Conservation (phyloP, 192 early-diverging fungal genomes). For the Backusella australiensis region DNA sequence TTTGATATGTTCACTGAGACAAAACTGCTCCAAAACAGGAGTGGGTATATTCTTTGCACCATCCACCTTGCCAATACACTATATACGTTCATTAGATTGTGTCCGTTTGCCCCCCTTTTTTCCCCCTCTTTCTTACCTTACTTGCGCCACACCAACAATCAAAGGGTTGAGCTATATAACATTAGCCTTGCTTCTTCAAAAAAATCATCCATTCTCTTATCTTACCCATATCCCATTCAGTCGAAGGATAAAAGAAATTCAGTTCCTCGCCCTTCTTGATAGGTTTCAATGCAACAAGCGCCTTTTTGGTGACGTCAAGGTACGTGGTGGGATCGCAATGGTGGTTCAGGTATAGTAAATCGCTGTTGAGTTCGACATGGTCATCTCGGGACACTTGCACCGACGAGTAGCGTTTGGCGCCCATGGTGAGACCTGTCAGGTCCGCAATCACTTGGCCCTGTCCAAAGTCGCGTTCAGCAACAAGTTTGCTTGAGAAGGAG, state of each 20-base stretch:
- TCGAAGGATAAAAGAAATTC: conserved; percentile 51
- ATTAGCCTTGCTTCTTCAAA: not conserved
- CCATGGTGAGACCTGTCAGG: conserved; percentile 47
- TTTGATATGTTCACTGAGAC: conserved; percentile 43
- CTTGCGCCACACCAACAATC: conserved; percentile 47
- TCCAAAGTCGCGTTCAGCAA: conserved; percentile 37
- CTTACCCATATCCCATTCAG: conserved; percentile 53
- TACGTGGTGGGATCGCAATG: conserved; percentile 45
- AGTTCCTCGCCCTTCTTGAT: conserved; percentile 44
- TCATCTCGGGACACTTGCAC: conserved; percentile 45
- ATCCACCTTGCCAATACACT: conserved; percentile 41
- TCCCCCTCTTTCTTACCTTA: conserved; percentile 12
- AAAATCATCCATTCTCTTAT: too few relatives aligned
- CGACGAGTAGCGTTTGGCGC: conserved; percentile 49
- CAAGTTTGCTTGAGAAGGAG: conserved; percentile 42
- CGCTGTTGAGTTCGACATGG: conserved; percentile 56
- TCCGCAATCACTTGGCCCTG: conserved; percentile 40
- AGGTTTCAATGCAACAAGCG: conserved; percentile 43
- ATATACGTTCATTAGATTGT: too few relatives aligned
- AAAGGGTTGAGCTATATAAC: conserved; percentile 38
- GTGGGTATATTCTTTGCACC: conserved; percentile 44
- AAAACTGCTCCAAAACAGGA: conserved; percentile 36
- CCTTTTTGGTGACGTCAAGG: conserved; percentile 42
- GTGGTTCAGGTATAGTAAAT: conserved; percentile 54
- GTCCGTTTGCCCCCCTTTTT: too few relatives aligned